Evolutionary conservation across 441 rosid genomes (phyloP), one percentile per base, ranked within the genome.

Genomic region (Gossypium davidsonii): DNA sequence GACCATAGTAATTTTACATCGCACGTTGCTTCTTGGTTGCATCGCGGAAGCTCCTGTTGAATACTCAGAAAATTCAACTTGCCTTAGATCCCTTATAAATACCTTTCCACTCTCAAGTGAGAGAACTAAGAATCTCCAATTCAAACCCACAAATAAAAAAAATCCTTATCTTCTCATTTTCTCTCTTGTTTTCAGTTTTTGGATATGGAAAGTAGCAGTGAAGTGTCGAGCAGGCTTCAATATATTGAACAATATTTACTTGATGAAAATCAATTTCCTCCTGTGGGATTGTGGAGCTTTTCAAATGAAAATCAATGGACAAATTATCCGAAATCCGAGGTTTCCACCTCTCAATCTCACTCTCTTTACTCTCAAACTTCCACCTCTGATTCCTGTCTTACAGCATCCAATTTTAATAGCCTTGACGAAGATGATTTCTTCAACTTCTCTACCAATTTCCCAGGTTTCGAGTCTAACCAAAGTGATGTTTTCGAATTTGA

Each of bases 201-300:
- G 62, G 58, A 53, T 1, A 81, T 85, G 83, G 80, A 83, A 3
- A 68, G 76, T 0, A 79, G 80, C 31, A 75, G 25, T 68, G 83
- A 82, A 62, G 80, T 76, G 6, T 76, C 79, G 0, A 56, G 37
- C 11, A 82, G 83, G 18, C 85, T 91, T 37, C 83, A 76, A 77
- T 72, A 77, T 62, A 87, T 91, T 70, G 67, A 86, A 73, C 83
- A 73, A 3, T 83, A 83, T 56, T 85, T 90, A 18, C 78, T 91
- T 11, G 89, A 79, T 23, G 93, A 92, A 31, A 31, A 31, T 31
- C 34, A 4, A 6, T 20, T 61, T 11, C 85, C 94, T 21, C 94
- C 94, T 0, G 7, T 76, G 6, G 74, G 58, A 59, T 10, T 26
- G 42, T 76, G 77, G 3, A 21, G 57, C 0, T 21, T 44, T 68